phyloP scores from a whole-genome alignment of 257 asterid species.

The Anisodus acutangulus region DNA sequence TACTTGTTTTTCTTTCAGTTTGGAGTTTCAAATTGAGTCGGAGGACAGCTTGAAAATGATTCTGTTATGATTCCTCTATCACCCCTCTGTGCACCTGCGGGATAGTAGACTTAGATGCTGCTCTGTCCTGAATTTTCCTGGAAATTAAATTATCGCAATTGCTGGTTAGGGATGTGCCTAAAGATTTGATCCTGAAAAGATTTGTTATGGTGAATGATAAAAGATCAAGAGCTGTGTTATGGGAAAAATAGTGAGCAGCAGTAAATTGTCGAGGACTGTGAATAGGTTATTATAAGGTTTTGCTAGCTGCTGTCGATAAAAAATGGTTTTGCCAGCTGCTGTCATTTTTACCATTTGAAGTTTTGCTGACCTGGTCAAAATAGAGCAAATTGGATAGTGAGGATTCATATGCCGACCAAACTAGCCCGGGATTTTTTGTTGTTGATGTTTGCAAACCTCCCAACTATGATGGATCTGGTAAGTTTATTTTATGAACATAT shows the following conservation, averaged over 20 bases:
- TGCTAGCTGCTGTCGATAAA: not conserved
- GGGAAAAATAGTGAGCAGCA: not conserved
- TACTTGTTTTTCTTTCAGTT: slow-evolving; percentile 8
- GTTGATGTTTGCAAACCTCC: not conserved
- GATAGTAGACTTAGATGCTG: slow-evolving; percentile 22
- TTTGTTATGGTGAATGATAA: not conserved
- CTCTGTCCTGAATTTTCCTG: not conserved
- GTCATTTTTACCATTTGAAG: not conserved
- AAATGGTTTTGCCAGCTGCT: not conserved
- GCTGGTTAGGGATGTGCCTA: not conserved
- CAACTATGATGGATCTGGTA: not conserved
- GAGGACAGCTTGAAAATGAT: slow-evolving; percentile 1
- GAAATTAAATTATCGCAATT: not conserved
- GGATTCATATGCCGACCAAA: slow-evolving; percentile 5
- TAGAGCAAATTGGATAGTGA: not conserved
- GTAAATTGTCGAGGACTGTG: not conserved
- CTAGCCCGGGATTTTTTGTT: not conserved
- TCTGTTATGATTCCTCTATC: slow-evolving; percentile 6
- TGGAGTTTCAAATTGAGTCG: not conserved
- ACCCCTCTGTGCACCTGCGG: not conserved
- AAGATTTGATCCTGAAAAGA: not conserved
- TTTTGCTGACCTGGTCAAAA: not conserved
- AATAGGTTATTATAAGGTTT: not conserved
- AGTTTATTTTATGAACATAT: not conserved
- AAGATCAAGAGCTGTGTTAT: slow-evolving; percentile 8